Evolutionary conservation across 768 basidiomycete species (phyloP).

Genomic region (Naganishia vishniacii): DNA sequence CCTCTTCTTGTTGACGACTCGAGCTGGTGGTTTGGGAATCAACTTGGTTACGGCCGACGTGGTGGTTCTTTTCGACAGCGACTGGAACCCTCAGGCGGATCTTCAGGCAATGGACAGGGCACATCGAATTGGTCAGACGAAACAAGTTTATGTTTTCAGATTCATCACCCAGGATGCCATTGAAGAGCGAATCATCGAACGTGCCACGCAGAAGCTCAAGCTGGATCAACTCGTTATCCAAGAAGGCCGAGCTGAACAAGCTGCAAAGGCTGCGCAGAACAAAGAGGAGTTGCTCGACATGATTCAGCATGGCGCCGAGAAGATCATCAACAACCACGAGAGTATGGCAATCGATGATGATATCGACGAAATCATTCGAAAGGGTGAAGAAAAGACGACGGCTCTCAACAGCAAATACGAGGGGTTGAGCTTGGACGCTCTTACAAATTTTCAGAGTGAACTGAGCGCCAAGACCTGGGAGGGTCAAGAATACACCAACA

Average conservation of each 20-base stretch:
- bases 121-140: conserved; percentile 92
- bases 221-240: conserved; percentile 96
- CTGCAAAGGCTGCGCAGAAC: conserved; percentile 60
- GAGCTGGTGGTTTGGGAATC: conserved; percentile 94
- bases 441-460: conserved; percentile 95
- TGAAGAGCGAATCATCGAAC: conserved; percentile 89
- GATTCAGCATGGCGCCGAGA: conserved; percentile 96
- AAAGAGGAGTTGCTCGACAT: conserved; percentile 97
- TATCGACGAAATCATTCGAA: conserved; percentile 86
- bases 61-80: conserved; percentile 91
- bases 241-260: conserved; percentile 72
- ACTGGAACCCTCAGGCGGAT: conserved; percentile 99
- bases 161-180: conserved; percentile 87
- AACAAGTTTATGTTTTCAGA: conserved; percentile 95
- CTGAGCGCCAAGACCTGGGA: conserved; percentile 84
- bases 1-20: conserved; percentile 90
- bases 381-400: conserved; percentile 82
- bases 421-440: conserved; percentile 82
- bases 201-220: conserved; percentile 89
- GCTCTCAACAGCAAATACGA: conserved; percentile 90
- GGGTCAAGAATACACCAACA: conserved; percentile 80
- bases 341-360: conserved; percentile 75
- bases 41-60: conserved; percentile 92
- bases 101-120: conserved; percentile 98
- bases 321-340: conserved; percentile 77